These are phyloP conservation scores for Acrodontium crateriforme DNA, from an alignment of 2,329 filamentous ascomycete species.

Conservation along the genomic window DNA sequence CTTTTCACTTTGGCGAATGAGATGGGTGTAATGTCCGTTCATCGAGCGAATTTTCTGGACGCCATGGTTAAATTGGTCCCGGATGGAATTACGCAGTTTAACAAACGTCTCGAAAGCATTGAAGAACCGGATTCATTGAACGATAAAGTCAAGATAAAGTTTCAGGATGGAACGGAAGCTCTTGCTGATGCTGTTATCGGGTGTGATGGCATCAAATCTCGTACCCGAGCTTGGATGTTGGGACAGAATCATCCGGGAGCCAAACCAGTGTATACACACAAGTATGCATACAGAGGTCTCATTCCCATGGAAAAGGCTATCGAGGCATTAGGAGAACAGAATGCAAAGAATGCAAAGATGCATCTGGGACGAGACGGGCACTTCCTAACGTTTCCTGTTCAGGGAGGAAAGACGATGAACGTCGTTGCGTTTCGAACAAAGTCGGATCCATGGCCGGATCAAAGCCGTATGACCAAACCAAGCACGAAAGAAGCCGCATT, in stretches of 20 bases:
- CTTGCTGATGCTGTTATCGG: constrained; percentile 39
- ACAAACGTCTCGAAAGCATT: constrained; percentile 18
- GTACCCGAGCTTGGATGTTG: constrained; percentile 39
- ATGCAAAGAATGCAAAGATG: constrained; percentile 39
- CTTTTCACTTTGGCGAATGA: constrained; percentile 15
- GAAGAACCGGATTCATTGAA: too few relatives aligned
- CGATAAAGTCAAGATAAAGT: constrained; percentile 20
- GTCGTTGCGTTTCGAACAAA: constrained; percentile 36
- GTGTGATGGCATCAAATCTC: constrained; percentile 50
- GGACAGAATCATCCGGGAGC: constrained; percentile 32
- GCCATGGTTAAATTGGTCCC: constrained; percentile 29
- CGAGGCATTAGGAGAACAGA: constrained; percentile 34
- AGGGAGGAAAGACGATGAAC: constrained; percentile 42
- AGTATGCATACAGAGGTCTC: constrained; percentile 49
- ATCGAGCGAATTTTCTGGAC: constrained; percentile 29
- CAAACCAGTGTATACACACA: constrained; percentile 39
- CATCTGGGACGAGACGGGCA: constrained; percentile 30
- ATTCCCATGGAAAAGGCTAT: constrained; percentile 44
- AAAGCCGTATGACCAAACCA: background rate
- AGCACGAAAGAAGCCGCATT: constrained; percentile 1
- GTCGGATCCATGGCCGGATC: too few relatives aligned
- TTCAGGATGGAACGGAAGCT: constrained; percentile 32
- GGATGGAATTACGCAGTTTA: constrained; percentile 20
- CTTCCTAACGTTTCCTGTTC: constrained; percentile 47
- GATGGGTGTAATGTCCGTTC: constrained; percentile 17